Evolutionary conservation across 1,284 basidiomycete genomes (phyloP).

Genomic region (Ustilago trichophora): DNA sequence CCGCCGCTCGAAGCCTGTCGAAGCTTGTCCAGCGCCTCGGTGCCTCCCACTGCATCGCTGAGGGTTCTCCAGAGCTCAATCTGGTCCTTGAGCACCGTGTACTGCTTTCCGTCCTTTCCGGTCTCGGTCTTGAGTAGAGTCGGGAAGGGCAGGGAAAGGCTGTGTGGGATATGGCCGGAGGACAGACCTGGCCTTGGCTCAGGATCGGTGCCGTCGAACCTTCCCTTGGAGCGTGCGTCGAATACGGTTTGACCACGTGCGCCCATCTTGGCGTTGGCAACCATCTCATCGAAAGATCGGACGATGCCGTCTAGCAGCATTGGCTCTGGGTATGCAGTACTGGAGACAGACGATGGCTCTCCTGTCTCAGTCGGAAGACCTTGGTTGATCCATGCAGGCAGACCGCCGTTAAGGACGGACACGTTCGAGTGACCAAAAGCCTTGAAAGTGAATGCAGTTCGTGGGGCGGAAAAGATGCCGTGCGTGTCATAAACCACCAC

Average conservation of each 20-base stretch:
- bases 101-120: constrained; percentile 64
- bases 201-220: constrained; percentile 78
- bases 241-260: constrained; percentile 77
- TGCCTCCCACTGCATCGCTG: constrained; percentile 75
- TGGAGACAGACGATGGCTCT: constrained; percentile 14
- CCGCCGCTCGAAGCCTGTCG: constrained; percentile 57
- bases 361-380: constrained; percentile 48
- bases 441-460: constrained; percentile 59
- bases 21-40: constrained; percentile 57
- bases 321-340: constrained; percentile 69
- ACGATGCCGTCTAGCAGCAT: constrained; percentile 71
- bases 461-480: constrained; percentile 49
- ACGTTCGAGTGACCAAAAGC: constrained; percentile 60
- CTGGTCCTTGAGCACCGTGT: constrained; percentile 61
- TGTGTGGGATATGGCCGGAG: constrained; percentile 91
- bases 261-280: constrained; percentile 74
- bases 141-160: constrained; percentile 84
- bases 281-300: constrained; percentile 82
- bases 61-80: constrained; percentile 60
- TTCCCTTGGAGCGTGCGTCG: constrained; percentile 84
- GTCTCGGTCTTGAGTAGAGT: constrained; percentile 73
- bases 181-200: constrained; percentile 88
- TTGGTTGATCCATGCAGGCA: constrained; percentile 58
- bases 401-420: constrained; percentile 62
- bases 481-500: constrained; percentile 81